Conservation (phyloP, 23 red algal species). For the Gracilaria gracilis region DNA sequence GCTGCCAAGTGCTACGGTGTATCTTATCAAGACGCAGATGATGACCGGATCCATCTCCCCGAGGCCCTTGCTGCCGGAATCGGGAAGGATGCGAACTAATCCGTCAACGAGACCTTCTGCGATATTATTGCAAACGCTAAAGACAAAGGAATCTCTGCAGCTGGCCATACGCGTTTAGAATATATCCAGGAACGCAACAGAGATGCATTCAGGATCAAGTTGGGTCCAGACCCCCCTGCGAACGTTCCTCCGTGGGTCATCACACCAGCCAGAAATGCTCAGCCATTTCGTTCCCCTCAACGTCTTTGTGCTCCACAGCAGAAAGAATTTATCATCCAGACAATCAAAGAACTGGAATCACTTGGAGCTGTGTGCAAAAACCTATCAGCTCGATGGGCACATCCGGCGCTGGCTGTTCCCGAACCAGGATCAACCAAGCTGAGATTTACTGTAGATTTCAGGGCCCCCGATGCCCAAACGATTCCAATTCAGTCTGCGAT, state of each 20-base stretch:
- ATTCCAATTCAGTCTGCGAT: background rate
- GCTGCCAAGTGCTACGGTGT: too few relatives aligned
- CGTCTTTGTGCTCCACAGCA: background rate
- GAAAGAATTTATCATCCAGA: background rate
- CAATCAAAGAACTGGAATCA: background rate
- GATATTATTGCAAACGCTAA: too few relatives aligned
- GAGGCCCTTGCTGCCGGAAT: too few relatives aligned
- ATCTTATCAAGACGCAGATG: too few relatives aligned
- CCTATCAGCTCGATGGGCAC: background rate
- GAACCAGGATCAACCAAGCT: background rate
- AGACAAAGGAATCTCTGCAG: too few relatives aligned
- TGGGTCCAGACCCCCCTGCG: background rate
- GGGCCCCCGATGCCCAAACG: background rate
- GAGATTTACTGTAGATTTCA: slow-evolving; percentile 19
- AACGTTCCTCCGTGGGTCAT: background rate
- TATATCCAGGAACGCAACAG: too few relatives aligned
- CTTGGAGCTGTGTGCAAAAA: background rate
- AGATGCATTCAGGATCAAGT: too few relatives aligned
- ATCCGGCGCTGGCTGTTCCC: background rate
- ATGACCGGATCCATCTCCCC: too few relatives aligned
- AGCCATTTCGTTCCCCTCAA: background rate
- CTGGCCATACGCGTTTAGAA: too few relatives aligned
- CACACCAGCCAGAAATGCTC: background rate
- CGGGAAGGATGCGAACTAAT: too few relatives aligned
- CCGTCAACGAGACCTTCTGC: too few relatives aligned